Evolutionary conservation across 208 protist genomes (phyloP), one percentile per base, ranked within the genome.

Genomic region (Blastocrithidia nonstop): DNA sequence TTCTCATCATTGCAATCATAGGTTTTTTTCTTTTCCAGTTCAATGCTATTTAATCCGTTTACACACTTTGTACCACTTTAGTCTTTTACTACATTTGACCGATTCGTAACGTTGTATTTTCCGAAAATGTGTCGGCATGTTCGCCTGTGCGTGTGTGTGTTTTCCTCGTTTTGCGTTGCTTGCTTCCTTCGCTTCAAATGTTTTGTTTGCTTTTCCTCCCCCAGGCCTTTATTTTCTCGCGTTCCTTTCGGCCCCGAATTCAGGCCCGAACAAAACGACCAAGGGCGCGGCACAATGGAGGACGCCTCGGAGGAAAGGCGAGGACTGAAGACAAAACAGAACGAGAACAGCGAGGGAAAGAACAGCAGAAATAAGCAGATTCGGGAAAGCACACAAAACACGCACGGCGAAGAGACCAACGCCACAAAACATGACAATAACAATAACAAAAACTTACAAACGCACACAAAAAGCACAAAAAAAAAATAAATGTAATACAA

Each of bases 21-120:
- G 68, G 76, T 19, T 81, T 81, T 41, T 71, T 77, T 32, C 57
- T 86, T 13, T 45, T 81, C 7, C 61, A 77, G 41, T 78, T 86
- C 48, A 68, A 86, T n/a, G 29, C n/a, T n/a, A 35, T 35, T n/a
- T 35, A 35, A n/a, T 35, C 11, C n/a, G 29, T 35, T 11, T 35
- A n/a, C n/a, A 11, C 29, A n/a, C n/a, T 11, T 35, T 11, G 11
- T 11, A 11, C 11, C 29, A n/a, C 29, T 11, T n/a, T n/a, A 11
- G 29, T 35, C 11, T 35, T 15, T 35, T 15, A 15, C 11, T n/a
- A 35, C 11, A 11, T 11, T 35, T 35, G 29, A 11, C 11, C 29
- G 29, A 11, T n/a, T n/a, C n/a, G n/a, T n/a, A n/a, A n/a, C 29
- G 29, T 35, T 11, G 11, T n/a, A n/a, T n/a, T 35, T 35, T 11